A percentile compares a stretch with the other conserved stretches of the same genome.
Evolutionary conservation across 805 yeast genomes (phyloP).

Genomic region (Wickerhamomyces rabaulensis): DNA sequence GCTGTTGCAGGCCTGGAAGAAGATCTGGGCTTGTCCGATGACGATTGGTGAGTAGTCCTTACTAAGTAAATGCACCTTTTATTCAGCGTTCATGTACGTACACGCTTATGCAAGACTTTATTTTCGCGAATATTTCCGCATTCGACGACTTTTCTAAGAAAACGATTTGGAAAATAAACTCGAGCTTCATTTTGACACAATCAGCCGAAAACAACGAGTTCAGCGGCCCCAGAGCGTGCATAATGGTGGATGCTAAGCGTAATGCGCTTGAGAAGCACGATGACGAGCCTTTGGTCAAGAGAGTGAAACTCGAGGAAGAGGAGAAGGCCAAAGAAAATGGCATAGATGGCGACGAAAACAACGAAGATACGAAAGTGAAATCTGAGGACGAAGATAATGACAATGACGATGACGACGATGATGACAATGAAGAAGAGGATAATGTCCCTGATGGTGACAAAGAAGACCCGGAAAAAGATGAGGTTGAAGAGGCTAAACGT

Average conservation of each 20-base stretch:
- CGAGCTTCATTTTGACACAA: background rate
- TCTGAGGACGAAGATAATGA: constrained; percentile 17
- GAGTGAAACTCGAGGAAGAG: constrained; percentile 24
- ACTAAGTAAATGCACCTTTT: no score
- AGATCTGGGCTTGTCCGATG: constrained; percentile 16
- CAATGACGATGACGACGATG: constrained; percentile 18
- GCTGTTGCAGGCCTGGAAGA: constrained; percentile 23
- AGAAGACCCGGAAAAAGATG: constrained; percentile 24
- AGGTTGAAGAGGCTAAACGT: constrained; percentile 30
- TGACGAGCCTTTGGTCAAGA: constrained; percentile 25
- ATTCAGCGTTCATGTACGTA: no score
- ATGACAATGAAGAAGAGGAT: constrained; percentile 19
- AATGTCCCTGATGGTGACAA: constrained; percentile 21
- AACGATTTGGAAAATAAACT: background rate
- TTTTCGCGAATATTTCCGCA: no score
- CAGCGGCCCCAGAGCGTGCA: background rate
- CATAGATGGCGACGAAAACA: constrained; percentile 16
- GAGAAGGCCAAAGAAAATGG: constrained; percentile 18
- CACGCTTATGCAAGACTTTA: no score
- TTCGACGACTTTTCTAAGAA: no score
- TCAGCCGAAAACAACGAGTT: background rate
- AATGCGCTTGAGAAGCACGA: constrained; percentile 15
- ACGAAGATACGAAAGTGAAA: constrained; percentile 11
- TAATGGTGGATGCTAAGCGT: constrained; percentile 14
- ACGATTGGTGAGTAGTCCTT: constrained; percentile 19